Evolutionary conservation across 139 green algal species (phyloP), one percentile per base, ranked within the genome.

Genomic region (Picochlorum costavermella): DNA sequence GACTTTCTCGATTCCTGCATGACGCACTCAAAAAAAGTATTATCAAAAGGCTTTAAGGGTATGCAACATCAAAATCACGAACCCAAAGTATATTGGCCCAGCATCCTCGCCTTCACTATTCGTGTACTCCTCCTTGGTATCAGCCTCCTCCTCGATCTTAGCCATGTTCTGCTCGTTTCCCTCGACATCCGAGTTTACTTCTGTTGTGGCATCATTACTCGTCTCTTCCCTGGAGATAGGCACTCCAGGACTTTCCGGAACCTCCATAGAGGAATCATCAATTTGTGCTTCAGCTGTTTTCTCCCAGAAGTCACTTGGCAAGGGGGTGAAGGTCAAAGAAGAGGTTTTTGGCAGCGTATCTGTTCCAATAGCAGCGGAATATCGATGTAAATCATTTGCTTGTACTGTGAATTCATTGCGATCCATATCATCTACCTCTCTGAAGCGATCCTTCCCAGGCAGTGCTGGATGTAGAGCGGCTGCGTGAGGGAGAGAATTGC

Each of bases 391-490:
- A 17, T 75, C 69, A 25, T 50, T 49, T 5, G 69, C 50, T 3
- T 48, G 23, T 30, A 69, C 62, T 23, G 69, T 75, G 40, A 65
- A 75, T 51, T 75, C 69, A 55, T 66, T 75, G 28, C 28, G n/a
- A 53, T 20, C 46, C 0, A 53, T 23, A 14, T 53, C 46, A 30
- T 71, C 69, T 23, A 66, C 56, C n/a, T 40, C 28, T 65, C 69
- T 60, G 37, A 75, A 75, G 10, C 63, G 26, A 62, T 71, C 63
- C 17, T 50, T 33, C 3, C 62, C 63, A 2, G 70, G 70, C 14
- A 76, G 46, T 20, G 64, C 45, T 30, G 70, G 70, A 60, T 76
- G 70, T 30, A 76, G 70, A 13, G 70, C 70, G 25, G 60, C 64
- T 13, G 56, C 29, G 43, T 72, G 70, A 13, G 70, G 70, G 46